Conservation (phyloP, 2,329 filamentous ascomycete species). For the Phaeoacremonium minimum region DNA sequence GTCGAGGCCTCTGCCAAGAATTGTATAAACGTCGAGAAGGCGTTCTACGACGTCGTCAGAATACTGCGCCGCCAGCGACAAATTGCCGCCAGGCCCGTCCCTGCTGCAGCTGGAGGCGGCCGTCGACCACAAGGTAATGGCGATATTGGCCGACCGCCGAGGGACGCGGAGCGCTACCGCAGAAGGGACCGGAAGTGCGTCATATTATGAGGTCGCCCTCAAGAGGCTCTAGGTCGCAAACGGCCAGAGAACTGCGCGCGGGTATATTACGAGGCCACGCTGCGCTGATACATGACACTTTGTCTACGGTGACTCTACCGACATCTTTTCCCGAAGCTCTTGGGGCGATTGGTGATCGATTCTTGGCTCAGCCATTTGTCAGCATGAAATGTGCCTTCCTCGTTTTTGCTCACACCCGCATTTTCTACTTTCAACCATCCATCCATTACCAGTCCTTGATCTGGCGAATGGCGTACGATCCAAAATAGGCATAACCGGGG, state of each 20-base stretch:
- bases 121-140: conserved; percentile 15
- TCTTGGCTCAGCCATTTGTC: too few species aligned
- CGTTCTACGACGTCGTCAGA: conserved; percentile 95
- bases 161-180: conserved; percentile 21
- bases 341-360: too few species aligned
- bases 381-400: too few species aligned
- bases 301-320: background rate
- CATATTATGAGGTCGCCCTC: conserved; percentile 42
- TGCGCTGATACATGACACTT: background rate
- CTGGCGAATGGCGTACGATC: conserved; percentile 10
- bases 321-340: background rate
- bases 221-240: too few species aligned
- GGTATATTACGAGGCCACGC: too few species aligned
- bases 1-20: conserved; percentile 97
- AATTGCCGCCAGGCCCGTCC: conserved; percentile 33
- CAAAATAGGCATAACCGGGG: conserved; percentile 8
- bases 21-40: conserved; percentile 97
- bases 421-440: background rate
- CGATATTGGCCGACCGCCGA: conserved; percentile 14
- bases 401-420: too few species aligned
- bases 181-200: conserved; percentile 30
- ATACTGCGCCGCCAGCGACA: conserved; percentile 82
- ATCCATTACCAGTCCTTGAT: conserved; percentile 6
- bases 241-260: too few species aligned
- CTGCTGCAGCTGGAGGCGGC: conserved; percentile 23